A percentile compares a stretch with the other conserved stretches of the same genome.
Conservation (phyloP, 23 red algal genomes). For the Agarophyton chilense region DNA sequence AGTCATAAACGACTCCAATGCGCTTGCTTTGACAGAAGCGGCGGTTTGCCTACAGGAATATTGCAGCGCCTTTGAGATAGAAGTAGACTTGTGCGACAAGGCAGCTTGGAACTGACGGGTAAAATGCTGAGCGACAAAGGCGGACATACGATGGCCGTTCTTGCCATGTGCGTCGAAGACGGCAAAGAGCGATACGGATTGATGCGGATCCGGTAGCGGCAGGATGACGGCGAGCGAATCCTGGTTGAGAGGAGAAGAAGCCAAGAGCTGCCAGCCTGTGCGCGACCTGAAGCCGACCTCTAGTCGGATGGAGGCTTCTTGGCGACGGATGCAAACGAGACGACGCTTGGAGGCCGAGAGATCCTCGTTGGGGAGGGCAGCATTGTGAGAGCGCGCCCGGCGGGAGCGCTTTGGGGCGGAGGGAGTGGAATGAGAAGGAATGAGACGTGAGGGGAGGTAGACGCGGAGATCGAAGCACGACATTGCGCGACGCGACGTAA, state of each 20-base stretch:
- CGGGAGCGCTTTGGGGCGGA: not conserved
- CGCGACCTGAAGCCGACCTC: conserved; percentile 62
- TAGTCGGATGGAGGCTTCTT: conserved; percentile 52
- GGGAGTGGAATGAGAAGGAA: not conserved
- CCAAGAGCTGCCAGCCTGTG: conserved; percentile 85
- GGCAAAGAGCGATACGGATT: conserved; percentile 33
- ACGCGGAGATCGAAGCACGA: conserved; percentile 44
- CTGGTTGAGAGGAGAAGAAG: conserved; percentile 63
- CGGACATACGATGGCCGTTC: conserved; percentile 66
- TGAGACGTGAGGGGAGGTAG: not conserved
- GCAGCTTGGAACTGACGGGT: conserved; percentile 4
- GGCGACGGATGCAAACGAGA: conserved; percentile 54
- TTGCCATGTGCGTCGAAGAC: conserved; percentile 88
- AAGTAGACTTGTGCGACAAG: conserved; percentile 7
- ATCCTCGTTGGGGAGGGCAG: conserved; percentile 17
- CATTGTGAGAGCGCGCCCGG: not conserved
- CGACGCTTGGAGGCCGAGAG: conserved; percentile 43
- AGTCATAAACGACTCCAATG: conserved; percentile 45
- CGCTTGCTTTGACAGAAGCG: conserved; percentile 3
- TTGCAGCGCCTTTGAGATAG: conserved; percentile 15
- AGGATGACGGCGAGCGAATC: conserved; percentile 56
- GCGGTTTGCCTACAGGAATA: conserved; percentile 10
- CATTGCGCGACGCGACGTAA: conserved; percentile 7
- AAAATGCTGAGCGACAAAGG: conserved; percentile 50
- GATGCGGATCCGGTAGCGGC: conserved; percentile 34